Percentiles rank a stretch among this genome's conserved stretches.
These are phyloP conservation scores for Globisporangium lucens DNA, from an alignment of 352 stramenopile species.

Conservation along the genomic window DNA sequence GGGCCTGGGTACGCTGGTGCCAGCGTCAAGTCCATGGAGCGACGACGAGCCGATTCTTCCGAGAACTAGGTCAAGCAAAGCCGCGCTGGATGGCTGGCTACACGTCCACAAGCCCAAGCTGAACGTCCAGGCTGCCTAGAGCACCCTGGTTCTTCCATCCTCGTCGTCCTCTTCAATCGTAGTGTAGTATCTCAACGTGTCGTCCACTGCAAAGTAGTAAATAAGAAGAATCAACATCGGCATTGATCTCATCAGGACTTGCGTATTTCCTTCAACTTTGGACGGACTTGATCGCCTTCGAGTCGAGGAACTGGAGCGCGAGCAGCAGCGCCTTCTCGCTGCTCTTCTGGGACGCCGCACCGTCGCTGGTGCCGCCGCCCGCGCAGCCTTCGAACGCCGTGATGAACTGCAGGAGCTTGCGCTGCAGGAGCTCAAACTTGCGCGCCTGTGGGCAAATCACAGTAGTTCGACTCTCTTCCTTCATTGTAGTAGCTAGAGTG, in stretches of 20 bases:
- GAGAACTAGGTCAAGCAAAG: background rate
- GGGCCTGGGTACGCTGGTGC: background rate
- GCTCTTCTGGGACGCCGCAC: slow-evolving; percentile 36
- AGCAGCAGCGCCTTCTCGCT: slow-evolving; percentile 52
- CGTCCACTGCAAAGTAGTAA: background rate
- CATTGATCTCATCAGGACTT: background rate
- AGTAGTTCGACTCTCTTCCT: background rate
- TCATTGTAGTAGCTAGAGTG: background rate
- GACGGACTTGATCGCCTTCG: slow-evolving; percentile 2
- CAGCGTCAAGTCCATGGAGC: slow-evolving; percentile 10
- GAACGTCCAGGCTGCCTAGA: background rate
- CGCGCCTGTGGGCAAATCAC: slow-evolving; percentile 17
- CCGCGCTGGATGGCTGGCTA: background rate
- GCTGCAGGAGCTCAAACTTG: slow-evolving; percentile 46
- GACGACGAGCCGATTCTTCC: slow-evolving; percentile 4
- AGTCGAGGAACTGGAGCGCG: slow-evolving; percentile 43
- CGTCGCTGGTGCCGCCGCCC: slow-evolving; percentile 14
- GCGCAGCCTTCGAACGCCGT: slow-evolving; percentile 68
- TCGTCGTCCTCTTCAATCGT: background rate
- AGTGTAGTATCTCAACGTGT: background rate
- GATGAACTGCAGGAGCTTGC: slow-evolving; percentile 62
- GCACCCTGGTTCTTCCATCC: background rate
- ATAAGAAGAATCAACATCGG: background rate
- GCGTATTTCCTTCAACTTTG: background rate
- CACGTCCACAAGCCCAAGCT: background rate